Evolutionary conservation across 441 rosid genomes (phyloP).

Genomic region (Oxalis stricta): DNA sequence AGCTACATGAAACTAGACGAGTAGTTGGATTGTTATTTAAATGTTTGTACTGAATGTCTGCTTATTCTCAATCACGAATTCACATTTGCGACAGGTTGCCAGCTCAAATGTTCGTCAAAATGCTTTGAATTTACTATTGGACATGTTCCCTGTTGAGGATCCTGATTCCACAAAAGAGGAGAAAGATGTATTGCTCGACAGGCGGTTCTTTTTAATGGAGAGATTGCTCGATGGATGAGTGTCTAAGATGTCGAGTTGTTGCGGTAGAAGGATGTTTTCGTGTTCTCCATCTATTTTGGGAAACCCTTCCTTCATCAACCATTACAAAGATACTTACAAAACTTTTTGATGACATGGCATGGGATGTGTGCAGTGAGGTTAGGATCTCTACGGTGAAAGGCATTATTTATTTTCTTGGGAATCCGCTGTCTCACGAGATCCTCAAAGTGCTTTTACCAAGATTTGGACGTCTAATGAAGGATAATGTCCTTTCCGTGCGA

Average conservation of each 20-base stretch:
- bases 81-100: conserved; percentile 52
- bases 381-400: conserved; percentile 85
- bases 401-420: conserved; percentile 68
- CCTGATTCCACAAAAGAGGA: conserved; percentile 83
- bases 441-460: conserved; percentile 84
- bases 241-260: conserved; percentile 76
- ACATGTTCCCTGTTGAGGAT: conserved; percentile 85
- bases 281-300: conserved; percentile 84
- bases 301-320: conserved; percentile 69
- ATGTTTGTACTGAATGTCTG: too few species aligned
- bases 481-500: conserved; percentile 44
- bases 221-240: conserved; percentile 68
- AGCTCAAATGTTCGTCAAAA: conserved; percentile 90
- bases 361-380: conserved; percentile 64
- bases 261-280: conserved; percentile 96
- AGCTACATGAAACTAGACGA: too few species aligned
- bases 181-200: conserved; percentile 66
- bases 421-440: conserved; percentile 83
- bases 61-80: conserved; percentile 1
- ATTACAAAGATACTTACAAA: conserved; percentile 64
- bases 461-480: conserved; percentile 58
- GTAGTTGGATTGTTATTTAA: too few species aligned
- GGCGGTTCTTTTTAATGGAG: conserved; percentile 79
- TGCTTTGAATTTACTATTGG: conserved; percentile 78
- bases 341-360: conserved; percentile 58